phyloP scores from a whole-genome alignment of 2,329 filamentous ascomycete species.

The Zarea fungicola region DNA sequence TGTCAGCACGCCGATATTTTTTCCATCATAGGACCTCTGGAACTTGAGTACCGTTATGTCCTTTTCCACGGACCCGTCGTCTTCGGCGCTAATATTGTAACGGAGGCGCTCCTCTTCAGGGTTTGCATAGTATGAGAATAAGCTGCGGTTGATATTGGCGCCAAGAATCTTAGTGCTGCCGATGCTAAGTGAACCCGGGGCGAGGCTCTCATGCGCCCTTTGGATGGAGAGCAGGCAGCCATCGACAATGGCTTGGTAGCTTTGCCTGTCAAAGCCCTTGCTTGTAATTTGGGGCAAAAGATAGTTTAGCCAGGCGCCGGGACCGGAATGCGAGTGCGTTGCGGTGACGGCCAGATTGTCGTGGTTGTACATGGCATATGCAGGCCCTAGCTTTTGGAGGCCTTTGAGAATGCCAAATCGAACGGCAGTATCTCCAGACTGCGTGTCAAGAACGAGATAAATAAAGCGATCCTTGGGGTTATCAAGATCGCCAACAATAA shows the following conservation, averaged over 20 bases:
- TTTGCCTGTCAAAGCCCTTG: slow-evolving; percentile 77
- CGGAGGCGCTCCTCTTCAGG: slow-evolving; percentile 63
- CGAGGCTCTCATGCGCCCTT: slow-evolving; percentile 60
- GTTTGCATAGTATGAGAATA: slow-evolving; percentile 80
- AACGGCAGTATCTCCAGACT: slow-evolving; percentile 81
- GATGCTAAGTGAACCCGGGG: slow-evolving; percentile 60
- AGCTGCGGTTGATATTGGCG: slow-evolving; percentile 78
- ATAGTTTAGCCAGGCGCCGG: slow-evolving; percentile 90
- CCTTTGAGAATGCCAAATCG: slow-evolving; percentile 76
- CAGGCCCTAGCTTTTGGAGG: slow-evolving; percentile 59
- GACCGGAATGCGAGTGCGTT: slow-evolving; percentile 85
- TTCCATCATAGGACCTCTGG: slow-evolving; percentile 62
- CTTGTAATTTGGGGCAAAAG: slow-evolving; percentile 84
- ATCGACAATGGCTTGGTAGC: slow-evolving; percentile 81
- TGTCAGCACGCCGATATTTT: slow-evolving; percentile 73
- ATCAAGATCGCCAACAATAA: slow-evolving; percentile 69
- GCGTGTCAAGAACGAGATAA: slow-evolving; percentile 81
- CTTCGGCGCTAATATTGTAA: slow-evolving; percentile 45
- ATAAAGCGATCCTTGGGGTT: slow-evolving; percentile 67
- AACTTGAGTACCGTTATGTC: slow-evolving; percentile 74
- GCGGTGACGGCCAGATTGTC: slow-evolving; percentile 84
- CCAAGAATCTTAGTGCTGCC: slow-evolving; percentile 57
- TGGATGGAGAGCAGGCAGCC: slow-evolving; percentile 75
- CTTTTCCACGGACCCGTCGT: slow-evolving; percentile 58
- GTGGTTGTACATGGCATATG: slow-evolving; percentile 66